A percentile compares a stretch with the other conserved stretches of the same genome.
Conservation (phyloP, 805 yeast genomes). For the Monosporozyma solicola region DNA sequence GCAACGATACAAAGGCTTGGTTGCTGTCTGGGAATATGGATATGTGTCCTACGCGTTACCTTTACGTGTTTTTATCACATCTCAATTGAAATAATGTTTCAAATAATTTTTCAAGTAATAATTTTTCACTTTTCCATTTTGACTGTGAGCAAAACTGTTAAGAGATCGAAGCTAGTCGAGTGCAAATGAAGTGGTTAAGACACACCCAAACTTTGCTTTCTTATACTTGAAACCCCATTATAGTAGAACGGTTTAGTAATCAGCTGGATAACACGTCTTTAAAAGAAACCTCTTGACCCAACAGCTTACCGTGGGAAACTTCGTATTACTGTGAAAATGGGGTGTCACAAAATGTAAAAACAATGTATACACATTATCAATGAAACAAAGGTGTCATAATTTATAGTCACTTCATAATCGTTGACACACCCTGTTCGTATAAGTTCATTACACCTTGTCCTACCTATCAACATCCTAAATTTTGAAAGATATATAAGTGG, state of each 20-base stretch:
- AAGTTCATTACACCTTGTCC: background rate
- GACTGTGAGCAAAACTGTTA: background rate
- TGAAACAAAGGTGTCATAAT: background rate
- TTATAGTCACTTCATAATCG: too few species aligned
- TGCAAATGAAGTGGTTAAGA: background rate
- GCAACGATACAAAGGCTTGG: background rate
- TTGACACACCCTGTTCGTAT: background rate
- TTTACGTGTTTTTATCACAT: background rate
- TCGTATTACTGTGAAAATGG: background rate
- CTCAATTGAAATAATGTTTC: background rate
- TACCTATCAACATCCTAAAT: too few species aligned
- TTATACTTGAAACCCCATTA: background rate
- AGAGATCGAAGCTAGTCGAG: background rate
- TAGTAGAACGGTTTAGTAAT: background rate
- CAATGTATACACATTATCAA: background rate
- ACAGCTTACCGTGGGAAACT: background rate
- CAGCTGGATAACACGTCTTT: background rate
- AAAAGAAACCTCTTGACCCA: background rate
- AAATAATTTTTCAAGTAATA: background rate
- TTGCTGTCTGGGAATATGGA: background rate
- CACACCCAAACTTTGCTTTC: background rate
- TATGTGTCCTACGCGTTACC: background rate
- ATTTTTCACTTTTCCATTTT: background rate
- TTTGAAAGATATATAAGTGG: background rate
- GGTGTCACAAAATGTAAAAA: background rate